Evolutionary conservation across 768 basidiomycete genomes (phyloP).

Genomic region (Pluteus cervinus): DNA sequence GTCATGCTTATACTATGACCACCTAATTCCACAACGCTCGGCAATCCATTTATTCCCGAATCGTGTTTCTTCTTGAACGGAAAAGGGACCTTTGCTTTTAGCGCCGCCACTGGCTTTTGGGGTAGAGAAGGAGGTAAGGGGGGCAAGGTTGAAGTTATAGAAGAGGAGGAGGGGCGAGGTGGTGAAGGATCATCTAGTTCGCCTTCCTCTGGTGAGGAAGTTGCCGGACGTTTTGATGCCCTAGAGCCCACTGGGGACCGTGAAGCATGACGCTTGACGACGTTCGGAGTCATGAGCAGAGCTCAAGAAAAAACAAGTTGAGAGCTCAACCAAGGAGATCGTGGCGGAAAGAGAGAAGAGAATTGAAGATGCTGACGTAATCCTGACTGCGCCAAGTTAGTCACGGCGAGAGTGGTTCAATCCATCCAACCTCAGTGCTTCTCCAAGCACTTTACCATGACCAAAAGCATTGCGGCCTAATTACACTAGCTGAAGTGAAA

Average conservation of each 20-base stretch:
- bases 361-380: too few relatives aligned
- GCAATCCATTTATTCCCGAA: constrained; percentile 12
- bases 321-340: too few relatives aligned
- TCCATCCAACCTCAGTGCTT: too few relatives aligned
- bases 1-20: too few relatives aligned
- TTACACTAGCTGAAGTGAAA: too few relatives aligned
- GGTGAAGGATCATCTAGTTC: constrained; percentile 59
- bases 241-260: constrained; percentile 43
- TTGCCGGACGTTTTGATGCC: constrained; percentile 47
- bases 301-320: too few relatives aligned
- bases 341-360: too few relatives aligned
- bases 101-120: constrained; percentile 21
- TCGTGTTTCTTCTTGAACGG: constrained; percentile 64
- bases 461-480: too few relatives aligned
- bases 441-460: too few relatives aligned
- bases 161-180: constrained; percentile 12
- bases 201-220: constrained; percentile 78
- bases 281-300: constrained; percentile 18
- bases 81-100: constrained; percentile 55
- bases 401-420: too few relatives aligned
- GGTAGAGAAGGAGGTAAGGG: constrained; percentile 25
- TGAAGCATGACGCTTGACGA: constrained; percentile 55
- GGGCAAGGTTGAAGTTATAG: constrained; percentile 15
- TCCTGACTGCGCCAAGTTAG: too few relatives aligned
- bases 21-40: too few relatives aligned